Evolutionary conservation across 768 basidiomycete species (phyloP).

Genomic region (Trametes sanguinea): DNA sequence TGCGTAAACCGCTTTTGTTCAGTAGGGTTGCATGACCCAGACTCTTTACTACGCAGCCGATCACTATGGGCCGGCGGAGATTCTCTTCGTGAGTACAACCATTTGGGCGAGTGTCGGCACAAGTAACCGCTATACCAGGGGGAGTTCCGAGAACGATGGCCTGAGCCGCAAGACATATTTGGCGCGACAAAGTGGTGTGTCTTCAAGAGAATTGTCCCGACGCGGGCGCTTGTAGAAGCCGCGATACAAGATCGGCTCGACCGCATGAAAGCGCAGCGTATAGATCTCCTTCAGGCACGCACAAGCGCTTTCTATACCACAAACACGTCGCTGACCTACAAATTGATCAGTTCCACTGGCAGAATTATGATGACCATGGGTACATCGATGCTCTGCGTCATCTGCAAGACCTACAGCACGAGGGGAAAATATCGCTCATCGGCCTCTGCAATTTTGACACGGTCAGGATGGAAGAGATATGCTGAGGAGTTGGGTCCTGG

Average conservation of each 20-base stretch:
- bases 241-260: conserved; percentile 70
- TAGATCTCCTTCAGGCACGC: conserved; percentile 74
- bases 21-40: not conserved
- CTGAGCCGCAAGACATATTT: conserved; percentile 45
- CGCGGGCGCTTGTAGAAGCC: conserved; percentile 57
- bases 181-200: conserved; percentile 90
- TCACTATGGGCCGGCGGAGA: conserved; percentile 84
- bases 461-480: conserved; percentile 75
- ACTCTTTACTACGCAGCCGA: conserved; percentile 52
- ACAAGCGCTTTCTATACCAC: not conserved
- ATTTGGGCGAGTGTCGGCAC: not conserved
- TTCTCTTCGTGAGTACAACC: conserved; percentile 62
- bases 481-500: conserved; percentile 70
- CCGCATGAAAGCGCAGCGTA: conserved; percentile 57
- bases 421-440: conserved; percentile 62
- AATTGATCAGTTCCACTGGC: conserved; percentile 71
- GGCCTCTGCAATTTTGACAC: conserved; percentile 86
- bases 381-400: conserved; percentile 52
- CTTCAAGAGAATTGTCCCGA: conserved; percentile 54
- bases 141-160: conserved; percentile 54
- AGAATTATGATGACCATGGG: conserved; percentile 57
- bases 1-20: conserved; percentile 4
- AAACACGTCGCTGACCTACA: not conserved
- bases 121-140: conserved; percentile 48
- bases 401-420: conserved; percentile 58